Evolutionary conservation across 1,139 yeast genomes (phyloP).

Genomic region (Blastobotrys indianensis): DNA sequence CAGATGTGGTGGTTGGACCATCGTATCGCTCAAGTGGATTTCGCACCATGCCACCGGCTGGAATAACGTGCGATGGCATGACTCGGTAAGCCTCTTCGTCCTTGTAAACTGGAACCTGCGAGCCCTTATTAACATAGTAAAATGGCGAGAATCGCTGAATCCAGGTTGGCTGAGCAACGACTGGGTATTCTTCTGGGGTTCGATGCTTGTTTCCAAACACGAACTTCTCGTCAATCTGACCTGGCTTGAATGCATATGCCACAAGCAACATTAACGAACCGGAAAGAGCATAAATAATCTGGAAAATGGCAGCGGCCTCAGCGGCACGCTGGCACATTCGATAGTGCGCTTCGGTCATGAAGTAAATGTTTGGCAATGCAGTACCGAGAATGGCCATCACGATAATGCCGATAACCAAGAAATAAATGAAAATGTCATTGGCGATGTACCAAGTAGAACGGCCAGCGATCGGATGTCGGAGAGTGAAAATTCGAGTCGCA

Average conservation of each 20-base stretch:
- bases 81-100: constrained; percentile 3
- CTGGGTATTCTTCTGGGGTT: constrained; percentile 22
- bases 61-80: constrained; percentile 8
- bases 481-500: constrained; percentile 73
- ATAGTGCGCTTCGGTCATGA: constrained; percentile 43
- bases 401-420: constrained; percentile 53
- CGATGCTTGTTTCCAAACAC: constrained; percentile 34
- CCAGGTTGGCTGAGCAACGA: constrained; percentile 76
- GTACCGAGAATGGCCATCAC: constrained; percentile 66
- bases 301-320: constrained; percentile 53
- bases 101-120: constrained; percentile 17
- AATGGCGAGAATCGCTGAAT: constrained; percentile 56
- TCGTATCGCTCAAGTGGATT: constrained; percentile 4
- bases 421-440: constrained; percentile 48
- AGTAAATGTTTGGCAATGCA: constrained; percentile 56
- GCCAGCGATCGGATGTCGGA: constrained; percentile 80
- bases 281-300: constrained; percentile 51
- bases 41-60: constrained; percentile 10
- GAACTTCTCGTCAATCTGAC: constrained; percentile 40
- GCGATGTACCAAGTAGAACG: constrained; percentile 50
- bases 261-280: constrained; percentile 46
- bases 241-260: constrained; percentile 55
- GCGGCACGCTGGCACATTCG: constrained; percentile 51
- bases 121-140: constrained; percentile 30
- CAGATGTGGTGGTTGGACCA: constrained; percentile 8